Base-by-base conservation (phyloP, 1,284 basidiomycete genomes). In the Apiotrichum domesticum region DNA sequence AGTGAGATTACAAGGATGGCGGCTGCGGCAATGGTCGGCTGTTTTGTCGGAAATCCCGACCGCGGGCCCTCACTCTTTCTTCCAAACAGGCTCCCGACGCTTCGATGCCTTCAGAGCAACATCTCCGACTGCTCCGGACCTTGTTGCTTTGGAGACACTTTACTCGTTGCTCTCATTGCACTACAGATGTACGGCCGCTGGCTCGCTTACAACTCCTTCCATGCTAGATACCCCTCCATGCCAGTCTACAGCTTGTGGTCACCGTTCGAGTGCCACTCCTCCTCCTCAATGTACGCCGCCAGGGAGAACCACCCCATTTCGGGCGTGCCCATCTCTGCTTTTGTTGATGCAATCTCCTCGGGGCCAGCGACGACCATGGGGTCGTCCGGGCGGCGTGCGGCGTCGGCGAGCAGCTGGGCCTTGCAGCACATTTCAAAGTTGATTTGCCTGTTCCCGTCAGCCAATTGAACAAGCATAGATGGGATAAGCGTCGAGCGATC, bases 231-330 rank as follows among this genome's bases (percentile, higher is more conserved):
- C 21, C 21, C 21, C 21, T 21, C 21, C 21, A 21, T 21, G 21
- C 21, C 21, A 21, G 21, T 21, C 21, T 21, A 71, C 40, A 65
- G 46, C 63, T 64, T 66, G 56, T 72, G 71, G 35, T 66, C 63
- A 3, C 72, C 72, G 21, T 66, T 52, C 7, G 63, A 64, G 34
- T 67, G 53, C 57, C 56, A 65, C 56, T 68, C 65, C 57, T 72
- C 71, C 35, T 71, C 71, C 61, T 74, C 72, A 34, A 72, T 61
- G 44, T 69, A 70, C 15, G 67, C 62, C 5, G 65, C 67, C 7
- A 72, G 60, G 11, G 58, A 65, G 59, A 72, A 71, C 72, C 72
- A 74, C 3, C 69, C 72, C 70, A 72, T 74, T 52, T 71, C 71
- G 2, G 67, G 46, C 3, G 63, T 66, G 8, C 71, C 72, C 58